Base-by-base conservation (phyloP, 1,139 yeast species). In the Nadsonia commutata region DNA sequence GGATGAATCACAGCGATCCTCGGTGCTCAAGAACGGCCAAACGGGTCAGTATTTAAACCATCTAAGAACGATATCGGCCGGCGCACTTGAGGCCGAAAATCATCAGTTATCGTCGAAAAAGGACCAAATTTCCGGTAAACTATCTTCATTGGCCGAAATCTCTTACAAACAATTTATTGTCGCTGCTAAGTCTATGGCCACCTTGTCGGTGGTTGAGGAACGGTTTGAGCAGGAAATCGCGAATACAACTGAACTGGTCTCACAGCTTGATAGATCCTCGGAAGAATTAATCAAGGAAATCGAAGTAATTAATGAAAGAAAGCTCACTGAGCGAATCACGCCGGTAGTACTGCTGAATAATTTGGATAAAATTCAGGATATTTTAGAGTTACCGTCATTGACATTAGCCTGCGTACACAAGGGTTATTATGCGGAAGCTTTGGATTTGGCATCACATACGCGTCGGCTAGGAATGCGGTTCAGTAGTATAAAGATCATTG, bases 351-450 rank as follows among this genome's bases (percentile, higher is more conserved):
- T 84, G 8, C 62, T 83, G 39, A 68, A 74, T 36, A 79, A 81
- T 51, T 71, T 85, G 51, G 90, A 80, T 49, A 72, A 78, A 22
- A 69, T 86, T 9, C 74, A 82, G 49, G 95, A 84, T 53, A 70
- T 86, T 9, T 66, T 88, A 49, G 95, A 85, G 55, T 65, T 90
- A 27, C 97, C 97, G 0, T 72, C 93, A 2, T 61, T 88, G 43
- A 78, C 93, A 37, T 71, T 77, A 44, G 76, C 88, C n/a, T 84
- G 96, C 60, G 84, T 86, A 5, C 68, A 76, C 43, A 81, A 82
- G 44, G 95, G 95, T 0, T 83, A 83, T 56, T 90, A 86, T 57
- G 83, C 86, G 37, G 95, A 86, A 54, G 86, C 95, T 5, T 70
- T 88, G 33, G 94, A 84, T 51, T 73, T 83, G 17, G 78, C 85